These are phyloP conservation scores for Daucus carota DNA, from an alignment of 129 eudicot species.

Conservation along the genomic window DNA sequence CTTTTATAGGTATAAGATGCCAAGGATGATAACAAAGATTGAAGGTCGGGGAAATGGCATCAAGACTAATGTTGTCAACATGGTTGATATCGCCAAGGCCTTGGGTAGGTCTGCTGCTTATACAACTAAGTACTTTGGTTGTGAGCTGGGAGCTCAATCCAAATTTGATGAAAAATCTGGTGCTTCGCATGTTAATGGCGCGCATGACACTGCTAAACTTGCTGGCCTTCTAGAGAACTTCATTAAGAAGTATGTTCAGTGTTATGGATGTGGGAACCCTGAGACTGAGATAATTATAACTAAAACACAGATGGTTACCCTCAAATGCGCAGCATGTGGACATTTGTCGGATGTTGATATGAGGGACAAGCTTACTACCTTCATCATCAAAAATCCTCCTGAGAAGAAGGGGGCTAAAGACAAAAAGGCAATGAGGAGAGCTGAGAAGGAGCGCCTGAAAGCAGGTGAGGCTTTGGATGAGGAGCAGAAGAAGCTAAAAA, in stretches of 20 bases:
- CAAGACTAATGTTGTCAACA: conserved; percentile 34
- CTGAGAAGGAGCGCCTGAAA: conserved; percentile 25
- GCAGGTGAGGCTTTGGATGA: conserved; percentile 28
- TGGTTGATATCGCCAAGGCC: conserved; percentile 39
- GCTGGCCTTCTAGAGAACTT: conserved; percentile 31
- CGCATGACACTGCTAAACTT: conserved; percentile 33
- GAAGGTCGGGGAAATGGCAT: conserved; percentile 42
- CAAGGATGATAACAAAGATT: conserved; percentile 28
- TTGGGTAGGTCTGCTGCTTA: conserved; percentile 32
- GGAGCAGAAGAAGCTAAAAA: conserved; percentile 25
- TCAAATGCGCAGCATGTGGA: conserved; percentile 41
- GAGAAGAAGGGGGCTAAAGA: conserved; percentile 32
- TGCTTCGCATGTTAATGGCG: conserved; percentile 29
- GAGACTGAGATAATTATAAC: conserved; percentile 30
- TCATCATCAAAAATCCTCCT: conserved; percentile 35
- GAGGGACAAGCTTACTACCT: conserved; percentile 37
- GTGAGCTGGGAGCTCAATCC: conserved; percentile 40
- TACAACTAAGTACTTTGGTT: conserved; percentile 32
- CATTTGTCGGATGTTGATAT: conserved; percentile 33
- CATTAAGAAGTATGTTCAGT: conserved; percentile 38
- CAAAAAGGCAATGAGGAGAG: conserved; percentile 34
- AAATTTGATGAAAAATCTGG: conserved; percentile 35
- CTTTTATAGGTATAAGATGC: conserved; percentile 42
- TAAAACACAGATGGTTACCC: conserved; percentile 27
- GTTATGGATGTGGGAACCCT: conserved; percentile 42